Evolutionary conservation across 2,329 filamentous ascomycete species (phyloP).

Genomic region (Aureobasidium sp.): DNA sequence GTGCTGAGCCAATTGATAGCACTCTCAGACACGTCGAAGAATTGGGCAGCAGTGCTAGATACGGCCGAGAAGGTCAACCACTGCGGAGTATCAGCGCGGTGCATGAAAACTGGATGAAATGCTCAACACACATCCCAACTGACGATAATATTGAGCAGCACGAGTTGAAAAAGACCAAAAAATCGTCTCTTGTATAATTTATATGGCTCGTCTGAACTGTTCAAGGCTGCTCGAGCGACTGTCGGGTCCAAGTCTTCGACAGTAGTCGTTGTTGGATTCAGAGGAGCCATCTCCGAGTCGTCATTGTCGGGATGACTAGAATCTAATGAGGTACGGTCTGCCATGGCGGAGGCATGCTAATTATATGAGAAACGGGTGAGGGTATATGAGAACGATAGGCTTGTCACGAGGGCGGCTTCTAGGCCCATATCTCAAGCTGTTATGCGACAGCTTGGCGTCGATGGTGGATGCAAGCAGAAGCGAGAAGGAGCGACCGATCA

Average conservation of each 20-base stretch:
- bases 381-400: not conserved
- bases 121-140: constrained; percentile 79
- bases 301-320: not conserved
- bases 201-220: constrained; percentile 23
- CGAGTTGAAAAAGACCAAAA: constrained; percentile 77
- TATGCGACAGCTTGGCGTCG: not conserved
- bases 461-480: not conserved
- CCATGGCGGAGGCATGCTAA: not conserved
- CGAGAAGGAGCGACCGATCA: not conserved
- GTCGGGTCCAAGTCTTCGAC: too few relatives aligned
- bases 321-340: too few relatives aligned
- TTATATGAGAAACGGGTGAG: not conserved
- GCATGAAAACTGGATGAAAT: not conserved
- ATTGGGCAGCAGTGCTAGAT: constrained; percentile 63
- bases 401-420: not conserved
- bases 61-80: constrained; percentile 92
- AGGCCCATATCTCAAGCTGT: not conserved
- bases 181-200: constrained; percentile 76
- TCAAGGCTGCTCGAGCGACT: too few relatives aligned
- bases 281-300: constrained; percentile 1
- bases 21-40: constrained; percentile 67
- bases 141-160: constrained; percentile 83
- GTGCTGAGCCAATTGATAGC: constrained; percentile 92
- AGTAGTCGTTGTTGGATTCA: not conserved
- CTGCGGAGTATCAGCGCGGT: constrained; percentile 37